Conservation (phyloP, 179 eudicot species). For the Sideroxylon spinosum region DNA sequence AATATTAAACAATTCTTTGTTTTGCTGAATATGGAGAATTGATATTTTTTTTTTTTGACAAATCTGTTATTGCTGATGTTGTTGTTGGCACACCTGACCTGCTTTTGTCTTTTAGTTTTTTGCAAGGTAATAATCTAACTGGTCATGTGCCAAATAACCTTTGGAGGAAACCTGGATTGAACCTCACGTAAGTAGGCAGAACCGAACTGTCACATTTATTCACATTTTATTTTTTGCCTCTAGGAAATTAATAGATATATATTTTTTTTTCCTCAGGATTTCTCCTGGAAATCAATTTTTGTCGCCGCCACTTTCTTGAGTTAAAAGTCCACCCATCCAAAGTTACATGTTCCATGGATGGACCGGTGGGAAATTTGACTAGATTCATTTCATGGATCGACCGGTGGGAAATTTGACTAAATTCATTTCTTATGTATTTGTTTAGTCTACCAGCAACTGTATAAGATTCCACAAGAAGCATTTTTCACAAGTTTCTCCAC, state of each 20-base stretch:
- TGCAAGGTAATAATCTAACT: conserved; percentile 63
- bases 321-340: conserved; percentile 1
- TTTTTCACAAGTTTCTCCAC: neutral
- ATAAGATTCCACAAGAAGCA: neutral
- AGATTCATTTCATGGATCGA: neutral
- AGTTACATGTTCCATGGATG: conserved; percentile 14
- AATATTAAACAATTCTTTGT: neutral
- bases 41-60: no score
- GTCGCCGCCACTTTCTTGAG: conserved; percentile 30
- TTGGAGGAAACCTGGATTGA: conserved; percentile 51
- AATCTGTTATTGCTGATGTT: no score
- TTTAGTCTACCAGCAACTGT: neutral
- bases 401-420: neutral
- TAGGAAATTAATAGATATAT: neutral
- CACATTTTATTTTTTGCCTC: neutral
- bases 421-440: neutral
- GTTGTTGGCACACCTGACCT: neutral
- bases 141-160: conserved; percentile 70
- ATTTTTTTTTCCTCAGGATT: conserved; percentile 33
- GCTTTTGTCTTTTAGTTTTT: conserved; percentile 43
- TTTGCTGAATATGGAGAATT: neutral
- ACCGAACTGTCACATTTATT: neutral
- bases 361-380: neutral
- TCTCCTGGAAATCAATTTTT: conserved; percentile 62
- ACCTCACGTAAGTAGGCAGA: conserved; percentile 50